phyloP scores from a whole-genome alignment of 2,329 filamentous ascomycete genomes.

The Tolypocladium inflatum region DNA sequence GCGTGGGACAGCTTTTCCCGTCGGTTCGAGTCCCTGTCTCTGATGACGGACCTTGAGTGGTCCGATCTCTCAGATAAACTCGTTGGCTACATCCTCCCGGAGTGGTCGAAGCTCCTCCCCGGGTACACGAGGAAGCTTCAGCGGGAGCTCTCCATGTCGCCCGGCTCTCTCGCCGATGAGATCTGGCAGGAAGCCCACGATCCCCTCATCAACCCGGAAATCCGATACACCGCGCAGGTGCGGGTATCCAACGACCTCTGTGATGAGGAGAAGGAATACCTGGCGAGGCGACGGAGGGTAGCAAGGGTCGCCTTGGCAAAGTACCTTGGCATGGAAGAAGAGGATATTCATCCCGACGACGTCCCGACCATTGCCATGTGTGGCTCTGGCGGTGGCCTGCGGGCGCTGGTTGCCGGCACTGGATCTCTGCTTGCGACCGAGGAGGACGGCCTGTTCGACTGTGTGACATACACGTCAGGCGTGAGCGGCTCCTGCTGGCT shows the following conservation, averaged over 20 bases:
- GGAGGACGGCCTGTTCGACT: conserved; percentile 86
- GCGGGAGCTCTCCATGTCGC: conserved; percentile 75
- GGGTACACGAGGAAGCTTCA: conserved; percentile 75
- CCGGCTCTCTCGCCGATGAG: conserved; percentile 81
- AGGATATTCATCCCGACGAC: conserved; percentile 84
- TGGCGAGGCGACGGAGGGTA: conserved; percentile 56
- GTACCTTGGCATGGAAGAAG: conserved; percentile 70
- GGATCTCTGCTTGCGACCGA: conserved; percentile 78
- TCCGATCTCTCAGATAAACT: conserved; percentile 45
- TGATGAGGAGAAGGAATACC: conserved; percentile 69
- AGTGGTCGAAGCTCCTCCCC: conserved; percentile 72
- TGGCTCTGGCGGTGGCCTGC: conserved; percentile 82
- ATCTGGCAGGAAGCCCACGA: conserved; percentile 92
- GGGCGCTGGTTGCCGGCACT: conserved; percentile 82
- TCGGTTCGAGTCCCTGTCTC: conserved; percentile 43
- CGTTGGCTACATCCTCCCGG: conserved; percentile 64
- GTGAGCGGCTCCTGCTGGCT: conserved; percentile 97
- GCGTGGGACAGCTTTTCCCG: conserved; percentile 40
- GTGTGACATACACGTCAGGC: conserved; percentile 87
- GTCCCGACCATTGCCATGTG: conserved; percentile 90
- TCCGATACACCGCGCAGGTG: conserved; percentile 70
- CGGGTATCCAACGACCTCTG: conserved; percentile 76
- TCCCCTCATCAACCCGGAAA: conserved; percentile 75
- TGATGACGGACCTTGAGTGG: conserved; percentile 47
- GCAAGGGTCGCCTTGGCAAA: conserved; percentile 66